phyloP scores from a whole-genome alignment of 371 early-diverging fungal species.

The Circinella umbellata region DNA sequence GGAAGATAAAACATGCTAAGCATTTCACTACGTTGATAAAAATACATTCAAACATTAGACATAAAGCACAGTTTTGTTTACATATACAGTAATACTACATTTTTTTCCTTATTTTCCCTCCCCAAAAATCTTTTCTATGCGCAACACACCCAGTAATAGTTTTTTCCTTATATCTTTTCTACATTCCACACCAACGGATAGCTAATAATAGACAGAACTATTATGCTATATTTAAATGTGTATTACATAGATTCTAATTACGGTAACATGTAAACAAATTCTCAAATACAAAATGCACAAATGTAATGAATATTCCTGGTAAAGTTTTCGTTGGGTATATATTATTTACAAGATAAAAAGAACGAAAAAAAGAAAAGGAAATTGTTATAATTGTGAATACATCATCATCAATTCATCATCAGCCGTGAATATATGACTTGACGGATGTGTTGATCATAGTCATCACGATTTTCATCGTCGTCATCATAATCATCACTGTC shows the following conservation, averaged over 20 bases:
- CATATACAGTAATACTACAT: no score
- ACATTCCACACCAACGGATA: no score
- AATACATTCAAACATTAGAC: no score
- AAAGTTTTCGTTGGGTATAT: not conserved
- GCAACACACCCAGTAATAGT: no score
- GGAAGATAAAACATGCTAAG: not conserved
- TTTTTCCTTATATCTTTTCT: no score
- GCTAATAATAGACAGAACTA: no score
- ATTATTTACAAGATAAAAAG: not conserved
- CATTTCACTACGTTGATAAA: no score
- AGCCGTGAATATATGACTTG: constrained; percentile 36
- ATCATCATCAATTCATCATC: constrained; percentile 23
- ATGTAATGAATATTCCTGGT: not conserved
- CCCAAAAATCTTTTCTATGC: no score
- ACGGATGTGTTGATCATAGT: constrained; percentile 38
- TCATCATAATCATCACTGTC: constrained; percentile 13
- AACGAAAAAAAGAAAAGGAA: not conserved
- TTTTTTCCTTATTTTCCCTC: no score
- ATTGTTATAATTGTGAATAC: not conserved
- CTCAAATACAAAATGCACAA: not conserved
- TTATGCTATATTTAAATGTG: not conserved
- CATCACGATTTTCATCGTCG: constrained; percentile 23
- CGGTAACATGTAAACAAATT: not conserved
- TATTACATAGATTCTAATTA: not conserved
- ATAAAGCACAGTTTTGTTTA: no score